phyloP scores from a whole-genome alignment of 306 rosid genomes.

The Cicer cuneatum region DNA sequence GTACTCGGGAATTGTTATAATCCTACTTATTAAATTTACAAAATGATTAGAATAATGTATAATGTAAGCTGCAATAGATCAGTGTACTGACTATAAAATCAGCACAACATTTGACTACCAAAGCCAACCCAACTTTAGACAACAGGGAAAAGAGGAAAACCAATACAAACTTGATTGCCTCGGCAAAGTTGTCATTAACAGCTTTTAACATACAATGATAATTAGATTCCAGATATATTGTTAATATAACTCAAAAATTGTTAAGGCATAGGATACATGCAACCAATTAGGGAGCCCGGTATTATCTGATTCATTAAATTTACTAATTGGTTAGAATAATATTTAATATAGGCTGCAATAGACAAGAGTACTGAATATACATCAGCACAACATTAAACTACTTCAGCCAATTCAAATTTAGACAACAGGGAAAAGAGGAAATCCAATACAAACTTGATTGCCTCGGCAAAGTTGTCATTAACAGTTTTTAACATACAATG shows the following conservation, averaged over 20 bases:
- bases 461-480: constrained; percentile 63
- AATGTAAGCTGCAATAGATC: constrained; percentile 35
- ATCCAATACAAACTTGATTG: constrained; percentile 43
- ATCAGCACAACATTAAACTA: constrained; percentile 35
- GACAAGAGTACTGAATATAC: constrained; percentile 29
- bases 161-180: constrained; percentile 50
- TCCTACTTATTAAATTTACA: too few species aligned
- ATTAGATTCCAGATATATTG: not conserved
- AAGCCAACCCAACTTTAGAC: constrained; percentile 55
- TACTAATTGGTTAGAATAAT: not conserved
- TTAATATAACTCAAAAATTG: not conserved
- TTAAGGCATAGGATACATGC: not conserved
- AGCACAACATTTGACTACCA: constrained; percentile 26
- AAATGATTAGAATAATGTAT: too few species aligned
- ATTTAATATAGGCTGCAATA: constrained; percentile 39
- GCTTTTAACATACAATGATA: not conserved
- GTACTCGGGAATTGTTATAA: too few species aligned
- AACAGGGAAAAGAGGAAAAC: constrained; percentile 77
- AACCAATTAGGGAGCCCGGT: not conserved
- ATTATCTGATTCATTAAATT: not conserved
- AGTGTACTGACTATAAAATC: constrained; percentile 37
- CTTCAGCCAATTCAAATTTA: constrained; percentile 45
- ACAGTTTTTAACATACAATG: not conserved
- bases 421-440: constrained; percentile 83
- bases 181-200: constrained; percentile 57